Evolutionary conservation across 2,329 filamentous ascomycete species (phyloP), one percentile per base, ranked within the genome.

Genomic region (Aquanectria penicillioides): DNA sequence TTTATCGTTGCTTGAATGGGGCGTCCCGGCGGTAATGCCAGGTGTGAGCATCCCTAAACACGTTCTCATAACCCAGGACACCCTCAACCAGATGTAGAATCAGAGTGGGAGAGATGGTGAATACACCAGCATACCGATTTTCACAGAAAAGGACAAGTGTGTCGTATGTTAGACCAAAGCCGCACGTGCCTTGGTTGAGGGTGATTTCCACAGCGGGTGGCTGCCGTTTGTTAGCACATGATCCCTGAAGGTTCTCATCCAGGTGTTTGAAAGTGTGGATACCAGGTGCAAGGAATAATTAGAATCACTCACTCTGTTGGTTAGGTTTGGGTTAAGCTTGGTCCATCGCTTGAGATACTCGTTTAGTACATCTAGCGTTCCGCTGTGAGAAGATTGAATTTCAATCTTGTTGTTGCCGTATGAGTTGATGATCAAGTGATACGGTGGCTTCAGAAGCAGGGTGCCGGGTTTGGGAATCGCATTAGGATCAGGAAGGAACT

Each of bases 291-390:
- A n/a, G n/a, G 13, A 26, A n/a, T n/a, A 4, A 6, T 3, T 5
- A 4, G 23, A 13, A 18, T 10, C 8, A 63, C 73, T 61, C 53
- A 78, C 77, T 59, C 71, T 75, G 26, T 71, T 67, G 10, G 65
- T 70, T 22, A 77, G 67, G 7, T 75, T 72, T 41, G 77, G 73
- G 50, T 83, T 82, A 8, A 74, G 69, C 34, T 77, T 75, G 40
- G 77, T 79, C 81, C 81, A 84, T 29, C 76, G 77, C 67, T 76
- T 77, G 2, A 84, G 66, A 56, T 84, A 85, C 2, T 77, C 75
- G 3, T 74, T 72, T 6, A 85, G 64, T 13, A 83, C 68, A 49
- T 79, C 71, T 23, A 84, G 66, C 0, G 78, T 80, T 5, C 76
- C 75, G 34, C 76, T 77, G 66, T 85, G 83, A 44, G 80, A 84